Conservation (phyloP, 768 basidiomycete species). For the Trametes sanguinea region DNA sequence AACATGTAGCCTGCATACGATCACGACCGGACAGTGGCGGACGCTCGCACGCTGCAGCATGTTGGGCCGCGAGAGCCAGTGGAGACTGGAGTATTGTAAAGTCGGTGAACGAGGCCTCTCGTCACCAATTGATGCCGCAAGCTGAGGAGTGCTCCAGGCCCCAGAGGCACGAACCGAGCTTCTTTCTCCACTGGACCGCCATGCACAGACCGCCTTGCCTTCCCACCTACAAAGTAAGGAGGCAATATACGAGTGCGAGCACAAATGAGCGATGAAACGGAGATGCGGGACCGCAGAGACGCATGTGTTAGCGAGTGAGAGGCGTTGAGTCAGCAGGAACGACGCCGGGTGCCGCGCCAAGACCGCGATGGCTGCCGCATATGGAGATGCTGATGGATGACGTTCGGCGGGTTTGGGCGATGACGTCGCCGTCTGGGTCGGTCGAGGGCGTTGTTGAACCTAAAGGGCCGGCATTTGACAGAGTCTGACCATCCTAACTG, state of each 20-base stretch:
- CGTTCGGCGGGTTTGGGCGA: conserved; percentile 5
- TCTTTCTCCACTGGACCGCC: not conserved
- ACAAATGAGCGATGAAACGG: not conserved
- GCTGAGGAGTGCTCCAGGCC: conserved; percentile 12
- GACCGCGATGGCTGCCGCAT: not conserved
- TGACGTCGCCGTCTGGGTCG: conserved; percentile 19
- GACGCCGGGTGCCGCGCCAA: not conserved
- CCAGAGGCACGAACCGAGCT: not conserved
- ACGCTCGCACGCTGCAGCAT: not conserved
- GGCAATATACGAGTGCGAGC: too few species aligned
- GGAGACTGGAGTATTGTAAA: not conserved
- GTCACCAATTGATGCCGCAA: conserved; percentile 4
- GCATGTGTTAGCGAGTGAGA: not conserved
- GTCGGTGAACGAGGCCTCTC: not conserved
- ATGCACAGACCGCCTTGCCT: not conserved
- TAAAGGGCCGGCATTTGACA: not conserved
- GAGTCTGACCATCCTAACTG: not conserved
- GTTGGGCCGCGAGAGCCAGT: not conserved
- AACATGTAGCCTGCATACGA: not conserved
- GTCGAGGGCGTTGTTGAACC: conserved; percentile 7
- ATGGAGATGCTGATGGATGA: conserved; percentile 16
- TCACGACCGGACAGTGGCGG: not conserved
- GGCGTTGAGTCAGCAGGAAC: conserved; percentile 5
- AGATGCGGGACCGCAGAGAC: not conserved
- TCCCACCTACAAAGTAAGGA: not conserved